Evolutionary conservation across 2,329 filamentous ascomycete species (phyloP), one percentile per base, ranked within the genome.

Genomic region (Colletotrichum echinochloae): DNA sequence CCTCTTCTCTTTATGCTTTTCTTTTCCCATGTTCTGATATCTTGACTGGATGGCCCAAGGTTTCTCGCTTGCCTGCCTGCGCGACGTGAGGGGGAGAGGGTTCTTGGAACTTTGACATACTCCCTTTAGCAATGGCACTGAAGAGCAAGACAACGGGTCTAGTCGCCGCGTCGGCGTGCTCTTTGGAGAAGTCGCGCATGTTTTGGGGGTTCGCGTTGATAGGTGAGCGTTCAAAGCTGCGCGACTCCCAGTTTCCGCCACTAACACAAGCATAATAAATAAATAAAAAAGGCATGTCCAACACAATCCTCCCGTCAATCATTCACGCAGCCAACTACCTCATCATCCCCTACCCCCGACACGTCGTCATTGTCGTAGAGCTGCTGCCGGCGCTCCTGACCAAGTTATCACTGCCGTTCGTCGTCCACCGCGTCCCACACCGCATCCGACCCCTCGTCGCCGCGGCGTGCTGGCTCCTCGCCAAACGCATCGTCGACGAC

Each of bases 251-350:
- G 12, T 8, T 4, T 5, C 12, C 9, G 33, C 11, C n/a, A 7
- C 57, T 49, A 23, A 60, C 30, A 37, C 5, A 30, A 60, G 20
- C 23, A 44, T 5, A 44, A n/a, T n/a, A n/a, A n/a, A n/a, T n/a
- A n/a, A n/a, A n/a, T n/a, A n/a, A n/a, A n/a, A 37, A 39, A 81
- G 80, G 78, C 59, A 71, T 81, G 63, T 73, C 74, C 60, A 80
- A 78, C 60, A 75, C 73, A 11, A 54, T 79, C 44, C 73, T 81
- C 4, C 75, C 78, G 0, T 77, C 75, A 60, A 74, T 79, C 52
- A 75, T 79, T 44, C 76, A 77, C 65, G 76, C 78, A 7, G 74
- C 77, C 60, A 79, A 79, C 66, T 81, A 81, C 54, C 78, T 81
- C 71, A 78, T 80, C 57, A 75, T 81, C 57, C 78, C 79, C 0